These are phyloP conservation scores for Dioscorea zingiberensis DNA, from an alignment of 106 monocot genomes.

Conservation along the genomic window DNA sequence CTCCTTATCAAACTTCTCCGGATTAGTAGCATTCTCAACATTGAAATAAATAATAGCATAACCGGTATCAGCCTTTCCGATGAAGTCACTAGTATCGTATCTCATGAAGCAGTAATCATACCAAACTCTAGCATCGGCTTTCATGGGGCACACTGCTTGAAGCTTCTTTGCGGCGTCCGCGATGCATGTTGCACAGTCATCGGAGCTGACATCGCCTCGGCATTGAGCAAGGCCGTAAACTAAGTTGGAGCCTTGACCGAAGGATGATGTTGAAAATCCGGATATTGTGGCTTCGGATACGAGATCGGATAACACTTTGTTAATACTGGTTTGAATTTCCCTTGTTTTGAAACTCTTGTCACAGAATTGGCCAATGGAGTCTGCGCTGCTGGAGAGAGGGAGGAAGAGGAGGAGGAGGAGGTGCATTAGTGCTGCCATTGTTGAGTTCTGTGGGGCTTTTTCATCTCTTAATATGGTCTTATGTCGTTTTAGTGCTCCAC, in stretches of 20 bases:
- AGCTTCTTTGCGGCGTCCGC: slow-evolving; percentile 4
- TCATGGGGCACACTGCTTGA: not conserved
- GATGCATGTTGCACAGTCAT: slow-evolving; percentile 14
- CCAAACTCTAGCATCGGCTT: slow-evolving; percentile 20
- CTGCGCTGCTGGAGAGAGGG: not conserved
- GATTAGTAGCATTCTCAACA: slow-evolving; percentile 10
- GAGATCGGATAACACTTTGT: not conserved
- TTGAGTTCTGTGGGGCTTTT: no score
- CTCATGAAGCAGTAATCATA: slow-evolving; percentile 19
- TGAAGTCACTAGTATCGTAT: slow-evolving; percentile 23
- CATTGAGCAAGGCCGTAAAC: slow-evolving; percentile 30
- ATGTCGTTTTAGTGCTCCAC: no score
- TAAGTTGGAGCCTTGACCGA: not conserved
- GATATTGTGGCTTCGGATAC: not conserved
- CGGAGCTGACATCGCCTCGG: slow-evolving; percentile 4
- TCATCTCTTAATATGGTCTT: no score
- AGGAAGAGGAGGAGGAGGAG: not conserved
- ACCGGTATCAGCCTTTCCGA: slow-evolving; percentile 19
- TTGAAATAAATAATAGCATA: slow-evolving; percentile 12
- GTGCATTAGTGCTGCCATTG: no score
- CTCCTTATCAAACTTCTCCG: slow-evolving; percentile 16
- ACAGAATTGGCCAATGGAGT: not conserved
- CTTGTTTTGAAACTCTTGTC: not conserved
- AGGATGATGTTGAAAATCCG: slow-evolving; percentile 13
- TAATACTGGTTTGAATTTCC: not conserved